Percentiles rank a stretch among this genome's conserved stretches.
These are phyloP conservation scores for Fibroporia radiculosa DNA, from an alignment of 768 basidiomycete genomes.

Conservation along the genomic window DNA sequence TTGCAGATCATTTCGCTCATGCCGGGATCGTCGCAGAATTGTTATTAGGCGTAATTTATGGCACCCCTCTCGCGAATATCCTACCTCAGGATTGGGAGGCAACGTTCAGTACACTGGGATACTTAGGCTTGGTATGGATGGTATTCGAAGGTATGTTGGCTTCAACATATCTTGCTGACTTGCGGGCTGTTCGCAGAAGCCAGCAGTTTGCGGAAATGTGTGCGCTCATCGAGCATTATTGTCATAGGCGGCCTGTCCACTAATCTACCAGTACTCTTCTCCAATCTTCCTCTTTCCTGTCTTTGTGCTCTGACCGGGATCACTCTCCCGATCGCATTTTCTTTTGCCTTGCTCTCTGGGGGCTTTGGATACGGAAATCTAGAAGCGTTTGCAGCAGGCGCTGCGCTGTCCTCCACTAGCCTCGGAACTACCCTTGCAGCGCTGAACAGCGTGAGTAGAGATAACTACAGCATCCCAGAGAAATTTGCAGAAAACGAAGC, in stretches of 20 bases:
- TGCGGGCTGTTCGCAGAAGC: background rate
- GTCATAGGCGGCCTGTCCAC: slow-evolving; percentile 56
- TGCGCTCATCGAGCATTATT: slow-evolving; percentile 30
- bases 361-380: slow-evolving; percentile 33
- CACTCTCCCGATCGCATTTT: slow-evolving; percentile 40
- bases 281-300: slow-evolving; percentile 40
- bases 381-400: slow-evolving; percentile 54
- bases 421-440: slow-evolving; percentile 63
- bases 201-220: background rate
- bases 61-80: slow-evolving; percentile 41
- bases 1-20: slow-evolving; percentile 33
- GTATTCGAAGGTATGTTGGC: slow-evolving; percentile 18
- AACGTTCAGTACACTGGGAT: slow-evolving; percentile 38
- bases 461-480: background rate
- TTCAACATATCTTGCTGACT: background rate
- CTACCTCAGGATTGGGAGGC: slow-evolving; percentile 31
- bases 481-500: background rate
- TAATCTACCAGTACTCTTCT: slow-evolving; percentile 34
- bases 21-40: slow-evolving; percentile 47
- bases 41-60: slow-evolving; percentile 48
- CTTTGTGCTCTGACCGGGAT: slow-evolving; percentile 46
- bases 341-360: slow-evolving; percentile 35
- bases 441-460: slow-evolving; percentile 26
- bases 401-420: slow-evolving; percentile 54
- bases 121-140: slow-evolving; percentile 29